Evolutionary conservation across 441 rosid species (phyloP), one percentile per base, ranked within the genome.

Genomic region (Isatis lusitanica): DNA sequence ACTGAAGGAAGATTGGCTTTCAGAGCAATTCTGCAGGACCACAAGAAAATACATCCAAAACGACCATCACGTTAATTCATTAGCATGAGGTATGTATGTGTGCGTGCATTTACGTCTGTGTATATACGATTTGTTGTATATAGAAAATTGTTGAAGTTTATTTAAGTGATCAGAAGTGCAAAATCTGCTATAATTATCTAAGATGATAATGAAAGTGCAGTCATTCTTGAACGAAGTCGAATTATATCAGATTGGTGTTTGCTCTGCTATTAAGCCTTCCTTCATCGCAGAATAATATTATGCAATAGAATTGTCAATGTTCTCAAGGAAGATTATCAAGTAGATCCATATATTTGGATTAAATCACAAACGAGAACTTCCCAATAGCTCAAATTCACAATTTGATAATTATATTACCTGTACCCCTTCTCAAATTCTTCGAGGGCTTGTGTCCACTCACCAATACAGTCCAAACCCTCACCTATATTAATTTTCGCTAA

Each of bases 401-500:
- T 71, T 57, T 66, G 44, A 53, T 77, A 47, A 47, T 9, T 69
- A 63, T 51, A 44, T 16, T 79, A 96, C 98, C 97, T 85, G 75
- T 89, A 86, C 48, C 90, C 92, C 71, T 89, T 94, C 81, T 87
- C 83, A 81, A 81, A 92, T 74, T 97, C 87, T 48, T 80, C 71
- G 66, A 92, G 87, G 62, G 99, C 98, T 53, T 84, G 87, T 47
- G 36, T 74, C 94, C 92, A 93, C 70, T 91, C 86, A 50, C 93
- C 97, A 30, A 77, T 75, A 68, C 79, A 81, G 84, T 96, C 98
- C 85, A 90, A 74, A 67, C 83, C 83, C 77, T 83, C 79, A 64
- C 99, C 99, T n/a, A 93, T 89, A 71, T 83, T 86, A 65, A 89
- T 89, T 85, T 90, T 93, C 68, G 93, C 89, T 48, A 89, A 66